Conservation (phyloP, 352 stramenopile genomes). For the Pythium volutum region DNA sequence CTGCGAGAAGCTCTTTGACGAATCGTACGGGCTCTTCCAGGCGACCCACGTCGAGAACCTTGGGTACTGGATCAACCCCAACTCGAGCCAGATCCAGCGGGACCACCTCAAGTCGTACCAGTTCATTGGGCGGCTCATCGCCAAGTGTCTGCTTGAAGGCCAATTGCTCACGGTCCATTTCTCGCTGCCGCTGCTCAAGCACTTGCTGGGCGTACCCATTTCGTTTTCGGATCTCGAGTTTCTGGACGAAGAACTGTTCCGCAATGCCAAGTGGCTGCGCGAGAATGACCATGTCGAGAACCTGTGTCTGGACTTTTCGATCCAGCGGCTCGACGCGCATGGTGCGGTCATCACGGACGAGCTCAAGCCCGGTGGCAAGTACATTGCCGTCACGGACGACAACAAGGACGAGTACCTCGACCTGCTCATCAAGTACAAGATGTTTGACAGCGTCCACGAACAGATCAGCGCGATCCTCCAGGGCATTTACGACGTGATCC, state of each 20-base stretch:
- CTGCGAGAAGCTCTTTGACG: slow-evolving; percentile 76
- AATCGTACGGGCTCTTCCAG: slow-evolving; percentile 73
- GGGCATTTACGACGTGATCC: slow-evolving; percentile 92
- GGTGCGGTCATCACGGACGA: slow-evolving; percentile 69
- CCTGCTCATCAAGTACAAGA: slow-evolving; percentile 91
- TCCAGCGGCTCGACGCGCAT: slow-evolving; percentile 49
- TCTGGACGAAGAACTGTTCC: slow-evolving; percentile 72
- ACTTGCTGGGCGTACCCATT: slow-evolving; percentile 75
- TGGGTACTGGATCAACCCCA: slow-evolving; percentile 83
- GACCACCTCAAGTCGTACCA: slow-evolving; percentile 76
- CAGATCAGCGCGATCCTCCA: slow-evolving; percentile 90
- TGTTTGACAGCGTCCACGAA: slow-evolving; percentile 89
- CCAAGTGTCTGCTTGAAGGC: slow-evolving; percentile 72
- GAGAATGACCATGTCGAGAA: slow-evolving; percentile 63
- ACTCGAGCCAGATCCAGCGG: slow-evolving; percentile 57
- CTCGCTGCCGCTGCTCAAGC: slow-evolving; percentile 77
- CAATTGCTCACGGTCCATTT: slow-evolving; percentile 78
- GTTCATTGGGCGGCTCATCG: slow-evolving; percentile 74
- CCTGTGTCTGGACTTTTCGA: slow-evolving; percentile 72
- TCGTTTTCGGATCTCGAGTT: slow-evolving; percentile 82
- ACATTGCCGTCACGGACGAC: slow-evolving; percentile 90
- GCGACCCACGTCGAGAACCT: slow-evolving; percentile 69
- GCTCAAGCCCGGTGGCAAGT: slow-evolving; percentile 88
- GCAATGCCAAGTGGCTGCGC: slow-evolving; percentile 59
- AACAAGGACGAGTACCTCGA: slow-evolving; percentile 97